A percentile compares a stretch with the other conserved stretches of the same genome.
These are phyloP conservation scores for Zelopaecilomyces penicillatus DNA, from an alignment of 2,329 filamentous ascomycete species.

Conservation along the genomic window DNA sequence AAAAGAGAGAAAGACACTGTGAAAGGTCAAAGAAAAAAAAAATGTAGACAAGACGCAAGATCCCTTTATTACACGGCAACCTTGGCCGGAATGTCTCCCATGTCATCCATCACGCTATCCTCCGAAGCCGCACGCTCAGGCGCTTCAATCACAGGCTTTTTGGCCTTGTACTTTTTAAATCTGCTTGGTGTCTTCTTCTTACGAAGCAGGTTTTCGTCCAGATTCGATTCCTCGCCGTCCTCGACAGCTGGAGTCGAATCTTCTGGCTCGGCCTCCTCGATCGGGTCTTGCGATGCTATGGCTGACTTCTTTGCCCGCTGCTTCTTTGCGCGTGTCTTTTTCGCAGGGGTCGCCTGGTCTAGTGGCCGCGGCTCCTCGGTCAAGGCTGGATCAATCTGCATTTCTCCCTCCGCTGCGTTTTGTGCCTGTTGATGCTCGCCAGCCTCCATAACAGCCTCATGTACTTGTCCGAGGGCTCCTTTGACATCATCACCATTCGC, in stretches of 20 bases:
- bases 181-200: conserved; percentile 22
- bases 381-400: conserved; percentile 25
- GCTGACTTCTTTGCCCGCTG: conserved; percentile 17
- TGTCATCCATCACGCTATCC: conserved; percentile 33
- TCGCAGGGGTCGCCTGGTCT: conserved; percentile 19
- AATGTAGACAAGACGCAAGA: too few relatives aligned
- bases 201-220: conserved; percentile 18
- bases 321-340: conserved; percentile 16
- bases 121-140: conserved; percentile 14
- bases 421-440: conserved; percentile 8
- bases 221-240: conserved; percentile 16
- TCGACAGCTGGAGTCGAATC: conserved; percentile 7
- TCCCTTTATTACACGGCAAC: background rate
- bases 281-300: conserved; percentile 21
- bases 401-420: conserved; percentile 17
- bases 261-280: conserved; percentile 18
- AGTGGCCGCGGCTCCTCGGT: conserved; percentile 10
- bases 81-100: conserved; percentile 33
- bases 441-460: conserved; percentile 21
- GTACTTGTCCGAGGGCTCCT: conserved; percentile 11
- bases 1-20: too few relatives aligned
- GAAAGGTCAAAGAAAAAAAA: too few relatives aligned
- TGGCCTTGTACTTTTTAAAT: conserved; percentile 15
- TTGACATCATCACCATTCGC: conserved; percentile 3
- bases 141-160: conserved; percentile 5